Evolutionary conservation across 805 yeast species (phyloP).

Genomic region (Jamesozyma gamospora): DNA sequence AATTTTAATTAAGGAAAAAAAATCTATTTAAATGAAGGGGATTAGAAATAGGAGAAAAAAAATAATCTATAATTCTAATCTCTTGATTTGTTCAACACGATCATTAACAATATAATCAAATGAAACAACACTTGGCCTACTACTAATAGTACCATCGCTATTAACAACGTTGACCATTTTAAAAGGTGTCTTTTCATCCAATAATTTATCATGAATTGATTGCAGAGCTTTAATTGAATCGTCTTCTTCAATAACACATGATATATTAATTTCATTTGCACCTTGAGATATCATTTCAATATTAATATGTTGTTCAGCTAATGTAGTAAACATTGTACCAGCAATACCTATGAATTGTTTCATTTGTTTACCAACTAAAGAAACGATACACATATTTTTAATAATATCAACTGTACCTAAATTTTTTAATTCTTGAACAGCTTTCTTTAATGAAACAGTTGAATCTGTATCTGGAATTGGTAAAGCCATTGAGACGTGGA

Average conservation of each 20-base stretch:
- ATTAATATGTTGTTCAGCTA: conserved; percentile 85
- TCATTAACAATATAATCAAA: conserved; percentile 34
- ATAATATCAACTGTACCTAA: conserved; percentile 88
- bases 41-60: no score
- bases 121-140: conserved; percentile 4
- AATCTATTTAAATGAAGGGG: no score
- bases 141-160: background rate
- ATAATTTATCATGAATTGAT: conserved; percentile 68
- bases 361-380: conserved; percentile 95
- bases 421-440: conserved; percentile 65
- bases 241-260: conserved; percentile 80
- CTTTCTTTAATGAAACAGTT: conserved; percentile 47
- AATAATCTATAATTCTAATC: conserved; percentile 25
- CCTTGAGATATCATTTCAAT: conserved; percentile 98
- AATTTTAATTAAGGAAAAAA: no score
- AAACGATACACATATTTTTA: conserved; percentile 78
- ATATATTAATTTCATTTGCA: conserved; percentile 93
- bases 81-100: conserved; percentile 37
- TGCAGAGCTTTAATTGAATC: conserved; percentile 80
- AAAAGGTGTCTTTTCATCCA: conserved; percentile 36
- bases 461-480: conserved; percentile 64
- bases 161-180: no score
- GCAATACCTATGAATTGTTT: conserved; percentile 94
- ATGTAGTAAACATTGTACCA: conserved; percentile 88
- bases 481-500: conserved; percentile 96